A percentile compares a stretch with the other conserved stretches of the same genome.
These are phyloP conservation scores for Wickerhamomyces chaumierensis DNA, from an alignment of 805 yeast species.

Conservation along the genomic window DNA sequence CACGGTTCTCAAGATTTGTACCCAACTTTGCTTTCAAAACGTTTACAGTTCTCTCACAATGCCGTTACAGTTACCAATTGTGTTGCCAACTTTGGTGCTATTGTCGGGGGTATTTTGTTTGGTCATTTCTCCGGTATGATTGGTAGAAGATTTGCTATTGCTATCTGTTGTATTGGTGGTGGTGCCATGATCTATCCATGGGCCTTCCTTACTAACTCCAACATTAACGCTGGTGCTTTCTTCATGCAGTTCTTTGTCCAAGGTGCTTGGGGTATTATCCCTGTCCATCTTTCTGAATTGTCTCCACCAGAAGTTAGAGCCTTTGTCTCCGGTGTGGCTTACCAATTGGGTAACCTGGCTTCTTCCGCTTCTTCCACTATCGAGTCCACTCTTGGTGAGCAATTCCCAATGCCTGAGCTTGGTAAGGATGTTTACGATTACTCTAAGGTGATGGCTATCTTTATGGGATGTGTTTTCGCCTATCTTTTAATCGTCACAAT, in stretches of 20 bases:
- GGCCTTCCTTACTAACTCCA: constrained; percentile 37
- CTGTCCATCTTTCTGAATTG: constrained; percentile 49
- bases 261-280: constrained; percentile 63
- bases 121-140: constrained; percentile 44
- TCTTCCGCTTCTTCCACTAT: constrained; percentile 62
- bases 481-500: constrained; percentile 37
- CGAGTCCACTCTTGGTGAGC: constrained; percentile 50
- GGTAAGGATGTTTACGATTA: constrained; percentile 32
- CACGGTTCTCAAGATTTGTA: constrained; percentile 57
- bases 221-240: constrained; percentile 47
- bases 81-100: constrained; percentile 49
- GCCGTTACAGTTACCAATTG: constrained; percentile 43
- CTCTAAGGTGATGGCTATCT: constrained; percentile 54
- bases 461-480: constrained; percentile 51
- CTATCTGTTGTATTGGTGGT: constrained; percentile 41
- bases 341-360: constrained; percentile 60
- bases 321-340: constrained; percentile 50
- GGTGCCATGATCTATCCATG: constrained; percentile 57
- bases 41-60: constrained; percentile 29
- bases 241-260: constrained; percentile 54
- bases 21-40: constrained; percentile 41
- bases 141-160: constrained; percentile 45
- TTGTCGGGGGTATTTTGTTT: constrained; percentile 41
- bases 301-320: constrained; percentile 54
- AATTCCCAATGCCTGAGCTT: constrained; percentile 30